Evolutionary conservation across 2,329 filamentous ascomycete genomes (phyloP).

Genomic region (Sporothrix luriei): DNA sequence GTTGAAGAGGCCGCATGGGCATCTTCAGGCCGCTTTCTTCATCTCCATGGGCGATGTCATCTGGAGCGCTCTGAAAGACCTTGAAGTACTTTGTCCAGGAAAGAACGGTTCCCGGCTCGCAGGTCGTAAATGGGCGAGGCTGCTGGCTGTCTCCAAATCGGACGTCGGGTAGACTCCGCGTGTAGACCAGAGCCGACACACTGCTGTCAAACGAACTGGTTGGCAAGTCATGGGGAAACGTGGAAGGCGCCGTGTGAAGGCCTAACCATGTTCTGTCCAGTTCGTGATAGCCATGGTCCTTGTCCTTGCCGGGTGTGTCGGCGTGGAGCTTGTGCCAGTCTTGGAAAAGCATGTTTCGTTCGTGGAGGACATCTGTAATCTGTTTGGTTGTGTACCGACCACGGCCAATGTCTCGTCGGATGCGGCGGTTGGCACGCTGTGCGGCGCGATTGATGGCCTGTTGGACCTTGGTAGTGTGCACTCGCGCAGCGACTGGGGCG

Average conservation of each 20-base stretch:
- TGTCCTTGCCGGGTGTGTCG: neutral
- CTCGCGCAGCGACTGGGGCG: constrained; percentile 9
- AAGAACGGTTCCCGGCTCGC: constrained; percentile 19
- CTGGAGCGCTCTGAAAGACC: neutral
- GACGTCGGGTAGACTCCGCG: constrained; percentile 28
- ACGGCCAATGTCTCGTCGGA: neutral
- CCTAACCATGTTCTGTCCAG: constrained; percentile 17
- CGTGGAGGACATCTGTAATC: neutral
- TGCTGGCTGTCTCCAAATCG: neutral
- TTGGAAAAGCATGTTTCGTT: neutral
- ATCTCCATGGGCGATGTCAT: too few relatives aligned
- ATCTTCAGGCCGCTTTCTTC: neutral
- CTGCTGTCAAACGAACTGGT: constrained; percentile 5
- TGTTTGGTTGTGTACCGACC: constrained; percentile 7
- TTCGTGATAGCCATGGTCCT: neutral
- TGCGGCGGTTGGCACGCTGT: neutral
- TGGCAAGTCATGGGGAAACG: neutral
- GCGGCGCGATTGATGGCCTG: constrained; percentile 23
- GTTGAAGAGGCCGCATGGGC: neutral
- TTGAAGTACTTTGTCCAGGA: constrained; percentile 38
- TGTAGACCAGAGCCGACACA: constrained; percentile 16
- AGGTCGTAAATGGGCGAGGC: neutral
- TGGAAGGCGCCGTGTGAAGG: constrained; percentile 10
- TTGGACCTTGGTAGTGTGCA: neutral
- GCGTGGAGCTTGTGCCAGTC: constrained; percentile 15